Evolutionary conservation across 75 land plant genomes (phyloP).

Genomic region (Pinus taeda): DNA sequence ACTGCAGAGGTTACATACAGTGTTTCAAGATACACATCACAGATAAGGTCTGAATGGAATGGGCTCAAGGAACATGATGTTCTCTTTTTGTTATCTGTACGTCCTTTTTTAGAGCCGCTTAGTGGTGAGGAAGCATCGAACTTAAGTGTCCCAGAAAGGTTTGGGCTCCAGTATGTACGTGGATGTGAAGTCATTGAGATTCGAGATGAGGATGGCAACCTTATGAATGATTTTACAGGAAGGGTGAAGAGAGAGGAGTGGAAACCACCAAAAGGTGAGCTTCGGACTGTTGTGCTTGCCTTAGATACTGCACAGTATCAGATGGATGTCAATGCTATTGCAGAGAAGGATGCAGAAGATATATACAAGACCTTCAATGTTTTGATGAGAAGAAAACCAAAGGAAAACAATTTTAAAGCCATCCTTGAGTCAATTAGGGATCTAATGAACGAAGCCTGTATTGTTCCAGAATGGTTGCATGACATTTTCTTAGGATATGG

Average conservation of each 20-base stretch:
- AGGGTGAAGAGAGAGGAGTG: constrained; percentile 93
- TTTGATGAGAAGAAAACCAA: constrained; percentile 95
- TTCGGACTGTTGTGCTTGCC: constrained; percentile 84
- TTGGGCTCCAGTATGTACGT: constrained; percentile 93
- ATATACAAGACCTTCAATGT: constrained; percentile 86
- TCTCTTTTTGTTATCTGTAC: constrained; percentile 83
- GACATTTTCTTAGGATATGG: constrained; percentile 96
- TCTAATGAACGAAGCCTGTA: constrained; percentile 93
- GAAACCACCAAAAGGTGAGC: constrained; percentile 96
- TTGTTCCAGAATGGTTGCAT: constrained; percentile 97
- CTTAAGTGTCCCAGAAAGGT: constrained; percentile 79
- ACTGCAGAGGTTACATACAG: constrained; percentile 79
- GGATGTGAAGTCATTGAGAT: constrained; percentile 98
- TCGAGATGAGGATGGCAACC: constrained; percentile 84
- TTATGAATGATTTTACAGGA: constrained; percentile 99
- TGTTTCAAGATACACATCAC: constrained; percentile 63
- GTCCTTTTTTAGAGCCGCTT: constrained; percentile 77
- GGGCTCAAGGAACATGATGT: constrained; percentile 99
- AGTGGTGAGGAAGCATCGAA: constrained; percentile 66
- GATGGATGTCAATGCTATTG: constrained; percentile 79
- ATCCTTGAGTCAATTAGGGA: constrained; percentile 97
- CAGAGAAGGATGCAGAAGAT: constrained; percentile 75
- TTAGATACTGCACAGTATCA: constrained; percentile 96
- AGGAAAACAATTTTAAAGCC: constrained; percentile 99
- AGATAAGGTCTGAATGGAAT: constrained; percentile 94